Evolutionary conservation across 192 early-diverging fungal genomes (phyloP), one percentile per base, ranked within the genome.

Genomic region (Spizellomyces sp.): DNA sequence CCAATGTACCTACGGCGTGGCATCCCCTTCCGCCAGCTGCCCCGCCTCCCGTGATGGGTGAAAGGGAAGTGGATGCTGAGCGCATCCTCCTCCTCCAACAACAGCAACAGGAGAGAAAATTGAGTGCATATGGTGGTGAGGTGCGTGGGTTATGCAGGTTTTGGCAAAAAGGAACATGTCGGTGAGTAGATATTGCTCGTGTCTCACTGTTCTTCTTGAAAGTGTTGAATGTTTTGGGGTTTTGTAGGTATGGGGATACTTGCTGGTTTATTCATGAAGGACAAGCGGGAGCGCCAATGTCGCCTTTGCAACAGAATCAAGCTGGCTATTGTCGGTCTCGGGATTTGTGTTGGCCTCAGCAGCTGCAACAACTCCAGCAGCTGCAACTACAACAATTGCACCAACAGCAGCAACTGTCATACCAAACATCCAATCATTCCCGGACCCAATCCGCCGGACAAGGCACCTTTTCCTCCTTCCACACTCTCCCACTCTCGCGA

Each of bases 211-310:
- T 36, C 27, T 3, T 36, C 27, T 36, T 36, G 27, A 36, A 36
- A 36, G 27, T 36, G 3, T 36, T 36, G 27, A 36, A 2, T 36
- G 27, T 36, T 36, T 36, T 36, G 27, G 3, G 17, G 14, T 50
- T 12, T 46, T 66, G 47, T 52, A 48, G 19, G 19, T 66, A 48
- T 52, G n/a, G 45, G 15, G 14, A 48, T 66, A n/a, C 65, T 0
- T 46, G 43, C 48, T 48, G 47, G 47, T 66, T 66, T 9, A 50
- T 27, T 15, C 48, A n/a, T 9, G 21, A 46, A 66, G 46, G 14
- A 8, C 9, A n/a, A 47, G 4, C 12, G 41, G 15, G 19, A 27
- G 27, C 27, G 27, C 15, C 61, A 63, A 10, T 5, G 8, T n/a
- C 42, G 12, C 27, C 21, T 44, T 45, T 45, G 27, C 17, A 41